Base-by-base conservation (phyloP, 208 protist genomes). In the Blastocrithidia nonstop region DNA sequence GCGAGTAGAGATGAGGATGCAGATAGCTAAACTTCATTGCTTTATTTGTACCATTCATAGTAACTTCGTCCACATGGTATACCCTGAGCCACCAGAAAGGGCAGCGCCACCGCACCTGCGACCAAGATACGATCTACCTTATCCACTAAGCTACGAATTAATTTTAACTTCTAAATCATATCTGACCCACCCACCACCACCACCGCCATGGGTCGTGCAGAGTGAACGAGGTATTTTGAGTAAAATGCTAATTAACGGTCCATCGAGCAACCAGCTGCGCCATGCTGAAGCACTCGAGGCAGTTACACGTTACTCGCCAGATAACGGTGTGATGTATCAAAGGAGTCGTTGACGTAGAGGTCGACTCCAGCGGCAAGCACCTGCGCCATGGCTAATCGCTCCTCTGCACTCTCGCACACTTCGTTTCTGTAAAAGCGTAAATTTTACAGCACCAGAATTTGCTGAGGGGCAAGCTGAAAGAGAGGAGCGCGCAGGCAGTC, bases 381-480 rank as follows among this genome's bases (percentile, higher is more conserved):
- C 42, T 81, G 67, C 13, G 73, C 76, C 53, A 78, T 74, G 16
- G 55, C 49, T 20, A 51, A 32, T 16, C 73, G 76, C 60, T 86
- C 73, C 26, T 54, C 53, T n/a, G 15, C 20, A 35, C 61, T 57
- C 15, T 27, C 8, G 2, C 73, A 70, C 3, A 47, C 55, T 46
- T 87, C 76, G 44, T 85, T 84, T n/a, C 48, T 62, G 55, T 90
- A 86, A 52, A 84, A 80, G 26, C 70, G 71, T 29, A 87, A 49
- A 57, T 87, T 84, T 55, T 87, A 75, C 8, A 87, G 50, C 16
- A 84, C 76, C 20, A 84, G 39, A 21, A 90, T 63, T 13, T 73
- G 52, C 11, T 74, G 71, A 1, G 66, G 47, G 36, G 45, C 28
- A 29, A 82, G 25, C 27, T 65, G 29, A 20, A 52, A 45, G 22